Evolutionary conservation across 805 yeast species (phyloP).

Genomic region (Sugiyamaella boreocaroliniensis): DNA sequence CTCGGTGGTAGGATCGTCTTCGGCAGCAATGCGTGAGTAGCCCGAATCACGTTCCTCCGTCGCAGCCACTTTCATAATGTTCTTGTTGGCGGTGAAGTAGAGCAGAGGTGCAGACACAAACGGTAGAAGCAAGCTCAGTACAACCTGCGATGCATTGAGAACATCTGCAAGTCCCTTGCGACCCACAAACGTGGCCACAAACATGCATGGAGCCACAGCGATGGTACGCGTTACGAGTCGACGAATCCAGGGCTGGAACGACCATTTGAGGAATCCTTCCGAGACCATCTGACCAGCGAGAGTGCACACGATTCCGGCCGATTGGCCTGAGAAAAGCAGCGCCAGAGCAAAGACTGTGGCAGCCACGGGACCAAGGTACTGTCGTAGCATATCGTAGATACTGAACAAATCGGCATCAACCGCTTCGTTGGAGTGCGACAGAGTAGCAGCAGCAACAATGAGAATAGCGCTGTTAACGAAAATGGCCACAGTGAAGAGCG

Average conservation of each 20-base stretch:
- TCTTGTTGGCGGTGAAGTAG: constrained; percentile 65
- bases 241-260: constrained; percentile 74
- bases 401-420: constrained; percentile 78
- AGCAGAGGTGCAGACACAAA: constrained; percentile 84
- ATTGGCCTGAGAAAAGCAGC: constrained; percentile 82
- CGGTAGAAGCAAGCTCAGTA: constrained; percentile 72
- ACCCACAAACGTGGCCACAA: constrained; percentile 67
- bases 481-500: constrained; percentile 81
- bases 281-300: constrained; percentile 90
- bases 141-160: constrained; percentile 77
- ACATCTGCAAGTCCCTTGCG: constrained; percentile 69
- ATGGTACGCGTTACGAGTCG: constrained; percentile 73
- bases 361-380: constrained; percentile 74
- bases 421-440: constrained; percentile 52
- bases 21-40: not conserved
- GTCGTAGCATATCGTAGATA: constrained; percentile 62
- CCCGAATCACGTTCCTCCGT: constrained; percentile 1
- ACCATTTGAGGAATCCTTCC: constrained; percentile 80
- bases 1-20: constrained; percentile 20
- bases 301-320: constrained; percentile 92
- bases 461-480: constrained; percentile 87
- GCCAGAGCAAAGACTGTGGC: constrained; percentile 87
- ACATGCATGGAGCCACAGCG: constrained; percentile 78
- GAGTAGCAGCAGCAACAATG: constrained; percentile 86
- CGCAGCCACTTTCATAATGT: constrained; percentile 47